Conservation (phyloP, 441 rosid species). For the Adansonia grandidieri region DNA sequence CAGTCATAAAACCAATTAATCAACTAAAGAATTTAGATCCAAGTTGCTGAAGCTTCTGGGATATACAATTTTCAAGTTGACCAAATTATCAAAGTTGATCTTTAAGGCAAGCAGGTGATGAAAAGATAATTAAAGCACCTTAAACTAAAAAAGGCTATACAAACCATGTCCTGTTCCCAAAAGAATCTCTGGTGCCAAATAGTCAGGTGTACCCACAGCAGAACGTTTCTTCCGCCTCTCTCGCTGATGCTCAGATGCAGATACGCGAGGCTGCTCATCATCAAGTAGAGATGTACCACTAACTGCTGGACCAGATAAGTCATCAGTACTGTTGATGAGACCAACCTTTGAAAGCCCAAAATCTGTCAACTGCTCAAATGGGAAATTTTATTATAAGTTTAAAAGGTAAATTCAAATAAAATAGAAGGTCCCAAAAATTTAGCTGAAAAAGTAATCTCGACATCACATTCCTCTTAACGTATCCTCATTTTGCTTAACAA, state of each 20-base stretch:
- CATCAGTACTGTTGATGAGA: constrained; percentile 99
- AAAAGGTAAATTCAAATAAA: constrained; percentile 15
- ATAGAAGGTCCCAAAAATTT: background rate
- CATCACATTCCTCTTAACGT: background rate
- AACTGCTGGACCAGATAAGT: constrained; percentile 90
- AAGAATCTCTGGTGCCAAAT: constrained; percentile 63
- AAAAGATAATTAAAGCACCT: constrained; percentile 38
- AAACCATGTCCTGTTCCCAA: constrained; percentile 99
- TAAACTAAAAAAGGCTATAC: constrained; percentile 44
- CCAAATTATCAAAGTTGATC: constrained; percentile 28
- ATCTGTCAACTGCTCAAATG: constrained; percentile 85
- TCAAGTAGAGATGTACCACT: constrained; percentile 86
- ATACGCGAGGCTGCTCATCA: constrained; percentile 71
- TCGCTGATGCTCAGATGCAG: constrained; percentile 66
- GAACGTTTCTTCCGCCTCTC: constrained; percentile 95
- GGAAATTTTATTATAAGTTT: constrained; percentile 29
- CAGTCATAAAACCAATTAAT: constrained; percentile 6
- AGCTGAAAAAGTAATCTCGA: background rate
- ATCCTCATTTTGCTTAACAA: constrained; percentile 13
- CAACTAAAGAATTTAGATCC: background rate
- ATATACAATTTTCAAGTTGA: constrained; percentile 21
- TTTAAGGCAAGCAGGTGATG: constrained; percentile 25
- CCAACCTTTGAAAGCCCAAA: constrained; percentile 99
- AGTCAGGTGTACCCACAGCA: constrained; percentile 88
- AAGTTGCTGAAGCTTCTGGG: constrained; percentile 14